These are phyloP conservation scores for Fusarium sp. DNA, from an alignment of 2,329 filamentous ascomycete genomes.

Conservation along the genomic window DNA sequence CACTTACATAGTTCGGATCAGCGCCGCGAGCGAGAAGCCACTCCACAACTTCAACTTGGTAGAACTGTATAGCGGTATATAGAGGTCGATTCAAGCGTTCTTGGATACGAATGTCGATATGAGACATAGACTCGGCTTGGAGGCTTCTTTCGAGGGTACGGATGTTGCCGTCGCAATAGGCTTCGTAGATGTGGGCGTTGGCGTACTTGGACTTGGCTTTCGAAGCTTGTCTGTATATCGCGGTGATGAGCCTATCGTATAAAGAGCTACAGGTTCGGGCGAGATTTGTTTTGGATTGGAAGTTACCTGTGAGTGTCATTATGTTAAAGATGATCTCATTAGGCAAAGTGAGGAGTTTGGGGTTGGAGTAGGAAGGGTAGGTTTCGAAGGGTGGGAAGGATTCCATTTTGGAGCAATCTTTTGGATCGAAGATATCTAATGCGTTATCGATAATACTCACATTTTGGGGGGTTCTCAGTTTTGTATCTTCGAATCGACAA, in stretches of 20 bases:
- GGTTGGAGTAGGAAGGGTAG: background rate
- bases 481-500: background rate
- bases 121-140: background rate
- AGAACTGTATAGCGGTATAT: background rate
- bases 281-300: background rate
- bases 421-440: accelerated
- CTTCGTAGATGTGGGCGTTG: background rate
- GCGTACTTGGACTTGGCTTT: background rate
- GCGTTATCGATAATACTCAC: too few relatives aligned
- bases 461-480: accelerated
- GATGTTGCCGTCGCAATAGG: background rate
- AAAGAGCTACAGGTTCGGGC: background rate
- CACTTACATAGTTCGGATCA: background rate
- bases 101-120: background rate
- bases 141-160: background rate
- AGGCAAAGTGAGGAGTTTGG: background rate
- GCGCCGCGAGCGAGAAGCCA: background rate
- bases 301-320: background rate
- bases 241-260: background rate
- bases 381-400: background rate
- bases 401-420: background rate
- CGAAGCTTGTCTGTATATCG: background rate
- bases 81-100: background rate
- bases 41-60: background rate
- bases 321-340: background rate